Evolutionary conservation across 164 flowering plant genomes (phyloP).

Genomic region (Santalum album): DNA sequence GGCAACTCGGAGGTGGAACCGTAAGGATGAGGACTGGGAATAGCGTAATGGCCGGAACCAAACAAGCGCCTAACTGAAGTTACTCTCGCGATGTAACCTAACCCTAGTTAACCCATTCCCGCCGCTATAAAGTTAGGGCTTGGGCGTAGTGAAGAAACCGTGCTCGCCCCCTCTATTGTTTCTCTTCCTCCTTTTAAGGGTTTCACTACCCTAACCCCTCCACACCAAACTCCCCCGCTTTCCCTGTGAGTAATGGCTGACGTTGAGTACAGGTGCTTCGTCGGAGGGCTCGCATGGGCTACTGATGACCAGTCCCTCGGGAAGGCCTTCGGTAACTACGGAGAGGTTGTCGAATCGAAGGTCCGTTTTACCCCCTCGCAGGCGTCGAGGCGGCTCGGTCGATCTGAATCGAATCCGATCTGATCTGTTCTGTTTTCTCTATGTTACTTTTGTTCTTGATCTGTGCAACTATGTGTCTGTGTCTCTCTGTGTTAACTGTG

Average conservation of each 20-base stretch:
- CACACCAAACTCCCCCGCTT: too few relatives aligned
- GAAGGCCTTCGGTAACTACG: constrained; percentile 18
- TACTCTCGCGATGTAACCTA: not conserved
- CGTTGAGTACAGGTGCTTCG: constrained; percentile 24
- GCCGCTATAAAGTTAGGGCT: constrained; percentile 12
- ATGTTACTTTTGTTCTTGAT: constrained; percentile 1
- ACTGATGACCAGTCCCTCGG: constrained; percentile 19
- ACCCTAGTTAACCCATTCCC: constrained; percentile 2
- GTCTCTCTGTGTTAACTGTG: constrained; percentile 4
- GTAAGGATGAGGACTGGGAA: too few relatives aligned
- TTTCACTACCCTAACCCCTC: too few relatives aligned
- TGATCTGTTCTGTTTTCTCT: constrained; percentile 1
- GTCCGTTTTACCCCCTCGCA: constrained; percentile 15
- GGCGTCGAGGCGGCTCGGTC: constrained; percentile 7
- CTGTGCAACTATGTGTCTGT: not conserved
- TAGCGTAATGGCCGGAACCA: too few relatives aligned
- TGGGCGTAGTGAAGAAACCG: too few relatives aligned
- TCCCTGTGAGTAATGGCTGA: constrained; percentile 7
- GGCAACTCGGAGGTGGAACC: too few relatives aligned
- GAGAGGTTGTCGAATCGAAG: constrained; percentile 25
- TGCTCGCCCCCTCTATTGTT: not conserved
- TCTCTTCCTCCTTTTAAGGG: not conserved
- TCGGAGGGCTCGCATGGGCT: constrained; percentile 33
- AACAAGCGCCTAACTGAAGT: too few relatives aligned
- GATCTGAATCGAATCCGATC: not conserved